These are phyloP conservation scores for Aspergillus aculeatinus DNA, from an alignment of 2,329 filamentous ascomycete genomes.

Conservation along the genomic window DNA sequence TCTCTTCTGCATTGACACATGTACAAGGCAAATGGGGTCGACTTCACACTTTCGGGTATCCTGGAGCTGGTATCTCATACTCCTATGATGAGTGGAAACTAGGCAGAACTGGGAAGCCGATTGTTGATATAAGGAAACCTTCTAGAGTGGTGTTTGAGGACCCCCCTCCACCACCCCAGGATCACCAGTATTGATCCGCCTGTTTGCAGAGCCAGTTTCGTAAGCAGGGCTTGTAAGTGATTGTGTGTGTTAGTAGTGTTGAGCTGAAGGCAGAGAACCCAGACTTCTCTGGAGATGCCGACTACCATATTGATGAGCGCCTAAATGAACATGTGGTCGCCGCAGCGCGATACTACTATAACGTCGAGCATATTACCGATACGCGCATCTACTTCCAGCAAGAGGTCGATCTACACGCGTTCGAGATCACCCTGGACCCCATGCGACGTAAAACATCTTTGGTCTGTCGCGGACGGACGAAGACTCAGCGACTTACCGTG, in stretches of 20 bases:
- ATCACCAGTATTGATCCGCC: conserved; percentile 14
- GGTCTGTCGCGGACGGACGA: neutral
- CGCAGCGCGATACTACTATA: too few species aligned
- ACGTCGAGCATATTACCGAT: too few species aligned
- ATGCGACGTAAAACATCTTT: neutral
- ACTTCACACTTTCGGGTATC: neutral
- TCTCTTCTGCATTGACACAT: too few species aligned
- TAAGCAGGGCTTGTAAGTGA: conserved; percentile 14
- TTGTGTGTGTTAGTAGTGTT: conserved; percentile 12
- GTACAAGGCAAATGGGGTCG: neutral
- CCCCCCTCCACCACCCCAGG: neutral
- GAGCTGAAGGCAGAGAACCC: conserved; percentile 10
- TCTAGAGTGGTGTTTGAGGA: neutral
- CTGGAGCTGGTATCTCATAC: neutral
- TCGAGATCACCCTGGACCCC: neutral
- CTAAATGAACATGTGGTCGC: conserved; percentile 5
- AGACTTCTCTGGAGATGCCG: conserved; percentile 8
- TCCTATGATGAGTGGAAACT: neutral
- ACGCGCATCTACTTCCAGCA: conserved; percentile 2
- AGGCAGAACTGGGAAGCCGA: neutral
- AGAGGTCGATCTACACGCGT: neutral
- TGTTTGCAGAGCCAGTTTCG: conserved; percentile 14
- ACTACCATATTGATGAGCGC: conserved; percentile 14
- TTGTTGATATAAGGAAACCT: neutral
- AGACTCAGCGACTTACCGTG: neutral